A percentile compares a stretch with the other conserved stretches of the same genome.
Conservation (phyloP, 2,329 filamentous ascomycete genomes). For the Proliferodiscus dingleyae region DNA sequence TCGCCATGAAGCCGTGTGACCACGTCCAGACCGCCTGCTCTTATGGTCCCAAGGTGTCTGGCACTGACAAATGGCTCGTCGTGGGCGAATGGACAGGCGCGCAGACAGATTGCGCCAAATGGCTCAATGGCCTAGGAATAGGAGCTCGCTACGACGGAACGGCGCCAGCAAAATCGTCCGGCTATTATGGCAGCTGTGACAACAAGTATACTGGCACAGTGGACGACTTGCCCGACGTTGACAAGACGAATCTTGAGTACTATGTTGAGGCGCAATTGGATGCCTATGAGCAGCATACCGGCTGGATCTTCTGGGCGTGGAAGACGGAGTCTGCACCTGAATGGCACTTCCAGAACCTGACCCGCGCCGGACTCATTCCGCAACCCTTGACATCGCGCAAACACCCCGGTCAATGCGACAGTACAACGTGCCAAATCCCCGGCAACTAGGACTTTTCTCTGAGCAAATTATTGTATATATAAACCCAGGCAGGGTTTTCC, state of each 20-base stretch:
- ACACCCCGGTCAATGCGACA: constrained; percentile 25
- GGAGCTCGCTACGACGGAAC: constrained; percentile 50
- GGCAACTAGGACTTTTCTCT: constrained; percentile 18
- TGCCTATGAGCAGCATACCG: constrained; percentile 36
- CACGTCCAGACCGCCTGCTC: constrained; percentile 40
- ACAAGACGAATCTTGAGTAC: constrained; percentile 34
- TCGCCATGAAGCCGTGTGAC: constrained; percentile 33
- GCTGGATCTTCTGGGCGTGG: constrained; percentile 42
- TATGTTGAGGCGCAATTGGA: constrained; percentile 42
- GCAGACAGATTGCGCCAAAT: constrained; percentile 41
- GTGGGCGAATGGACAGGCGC: constrained; percentile 42
- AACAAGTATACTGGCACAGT: constrained; percentile 44
- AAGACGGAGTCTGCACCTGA: constrained; percentile 37
- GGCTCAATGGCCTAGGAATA: constrained; percentile 51
- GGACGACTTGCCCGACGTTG: constrained; percentile 31
- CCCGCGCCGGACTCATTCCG: constrained; percentile 36
- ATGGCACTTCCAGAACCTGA: constrained; percentile 38
- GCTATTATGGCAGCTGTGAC: constrained; percentile 34
- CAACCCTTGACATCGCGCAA: constrained; percentile 32
- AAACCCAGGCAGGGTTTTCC: too few relatives aligned
- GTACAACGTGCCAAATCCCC: constrained; percentile 24
- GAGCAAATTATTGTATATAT: background rate
- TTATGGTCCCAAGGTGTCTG: constrained; percentile 30
- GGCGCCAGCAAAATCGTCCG: constrained; percentile 29
- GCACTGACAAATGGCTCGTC: constrained; percentile 31